Evolutionary conservation across 2,329 filamentous ascomycete species (phyloP), one percentile per base, ranked within the genome.

Genomic region (Westerdykella sp.): DNA sequence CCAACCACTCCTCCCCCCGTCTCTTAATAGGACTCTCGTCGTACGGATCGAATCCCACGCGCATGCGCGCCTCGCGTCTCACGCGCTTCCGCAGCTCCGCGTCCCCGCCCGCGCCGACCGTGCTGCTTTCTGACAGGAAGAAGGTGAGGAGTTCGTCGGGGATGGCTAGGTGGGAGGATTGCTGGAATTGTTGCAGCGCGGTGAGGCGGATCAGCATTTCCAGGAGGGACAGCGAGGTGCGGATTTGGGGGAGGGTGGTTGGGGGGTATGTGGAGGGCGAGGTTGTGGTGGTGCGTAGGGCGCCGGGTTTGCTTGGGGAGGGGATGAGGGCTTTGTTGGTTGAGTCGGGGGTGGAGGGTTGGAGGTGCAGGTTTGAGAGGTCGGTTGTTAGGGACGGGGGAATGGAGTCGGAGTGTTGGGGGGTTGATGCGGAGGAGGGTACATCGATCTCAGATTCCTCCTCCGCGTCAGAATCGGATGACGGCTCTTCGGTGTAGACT

Each of bases 161-260:
- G 48, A 95, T 93, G 6, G 87, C 80, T n/a, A 95, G 77, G 57
- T 95, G 89, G 0, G 87, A 89, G 34, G 81, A 78, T 72, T 96
- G 90, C 62, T 95, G 86, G 65, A 93, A 95, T 70, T 95, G 88
- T 62, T 95, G 90, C 12, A 95, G 78, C 16, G 88, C 87, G 4
- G 85, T 83, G 37, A 96, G 77, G 34, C 91, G 87, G 37, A 95
- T 79, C 25, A 95, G 74, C 73, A 91, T 93, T 66, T 96, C 90
- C 42, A 96, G 78, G 7, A 95, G 78, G 1, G 90, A 95, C 5
- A 87, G 73, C 0, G 80, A 85, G 1, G 81, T 83, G 42, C 78
- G 79, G 53, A 85, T 78, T 23, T 75, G 48, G 55, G 50, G 76
- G 68, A 51, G 74, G 4, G 55, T 42, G 9, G 57, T 50, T 42